Evolutionary conservation across 176 grass and related monocot genomes (phyloP).

Genomic region (Raddia guianensis): DNA sequence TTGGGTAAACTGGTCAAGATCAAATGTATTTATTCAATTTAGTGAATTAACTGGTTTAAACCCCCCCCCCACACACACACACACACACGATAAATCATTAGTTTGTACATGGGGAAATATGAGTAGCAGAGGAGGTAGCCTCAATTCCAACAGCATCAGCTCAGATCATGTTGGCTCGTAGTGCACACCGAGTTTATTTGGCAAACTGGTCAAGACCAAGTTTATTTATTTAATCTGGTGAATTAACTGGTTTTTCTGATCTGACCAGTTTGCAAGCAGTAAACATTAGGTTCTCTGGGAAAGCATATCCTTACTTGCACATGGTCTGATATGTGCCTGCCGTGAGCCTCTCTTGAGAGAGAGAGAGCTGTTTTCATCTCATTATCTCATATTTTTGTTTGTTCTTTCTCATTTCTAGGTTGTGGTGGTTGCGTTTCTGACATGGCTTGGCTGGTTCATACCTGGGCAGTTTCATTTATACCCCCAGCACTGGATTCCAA

Average conservation of each 20-base stretch:
- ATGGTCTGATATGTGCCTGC: constrained; percentile 22
- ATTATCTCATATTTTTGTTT: neutral
- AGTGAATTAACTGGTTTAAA: constrained; percentile 5
- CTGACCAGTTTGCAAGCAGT: constrained; percentile 5
- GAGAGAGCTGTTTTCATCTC: neutral
- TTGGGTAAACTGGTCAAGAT: neutral
- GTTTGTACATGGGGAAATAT: neutral
- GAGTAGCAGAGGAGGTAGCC: neutral
- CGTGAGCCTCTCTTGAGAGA: neutral
- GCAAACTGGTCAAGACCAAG: neutral
- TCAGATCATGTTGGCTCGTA: neutral
- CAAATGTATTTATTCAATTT: constrained; percentile 16
- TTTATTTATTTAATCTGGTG: neutral
- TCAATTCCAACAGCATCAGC: neutral
- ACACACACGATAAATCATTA: too few relatives aligned
- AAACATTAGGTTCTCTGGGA: constrained; percentile 11
- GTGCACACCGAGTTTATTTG: neutral
- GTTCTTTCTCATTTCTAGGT: constrained; percentile 61
- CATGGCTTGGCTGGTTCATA: constrained; percentile 93
- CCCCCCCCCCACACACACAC: too few relatives aligned
- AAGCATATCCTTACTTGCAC: constrained; percentile 23
- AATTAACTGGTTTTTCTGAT: constrained; percentile 8
- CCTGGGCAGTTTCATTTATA: constrained; percentile 71
- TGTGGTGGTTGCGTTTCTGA: constrained; percentile 74
- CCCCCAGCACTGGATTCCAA: constrained; percentile 74